Percentiles rank a stretch among this genome's conserved stretches.
These are phyloP conservation scores for Rhododendron williamsianum DNA, from an alignment of 148 eudicot genomes.

Conservation along the genomic window DNA sequence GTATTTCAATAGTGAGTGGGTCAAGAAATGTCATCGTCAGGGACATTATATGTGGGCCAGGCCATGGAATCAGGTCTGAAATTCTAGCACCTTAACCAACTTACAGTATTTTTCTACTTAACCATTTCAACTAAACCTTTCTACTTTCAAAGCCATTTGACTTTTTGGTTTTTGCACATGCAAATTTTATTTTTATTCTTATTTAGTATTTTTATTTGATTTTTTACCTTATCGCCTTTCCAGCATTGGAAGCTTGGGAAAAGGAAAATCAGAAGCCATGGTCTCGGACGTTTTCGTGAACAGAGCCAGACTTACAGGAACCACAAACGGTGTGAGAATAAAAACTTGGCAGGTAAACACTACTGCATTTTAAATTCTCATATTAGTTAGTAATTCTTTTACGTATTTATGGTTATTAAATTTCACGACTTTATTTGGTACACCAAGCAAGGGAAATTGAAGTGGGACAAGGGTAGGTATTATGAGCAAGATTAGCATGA, in stretches of 20 bases:
- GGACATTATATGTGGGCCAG: conserved; percentile 76
- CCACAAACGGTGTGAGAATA: conserved; percentile 79
- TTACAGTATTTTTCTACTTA: not conserved
- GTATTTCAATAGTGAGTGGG: conserved; percentile 82
- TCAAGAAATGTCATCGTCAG: conserved; percentile 44
- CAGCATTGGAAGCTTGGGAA: conserved; percentile 95
- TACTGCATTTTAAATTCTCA: not conserved
- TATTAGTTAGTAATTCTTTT: not conserved
- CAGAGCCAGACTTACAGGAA: conserved; percentile 51
- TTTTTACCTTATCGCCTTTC: not conserved
- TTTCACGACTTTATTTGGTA: not conserved
- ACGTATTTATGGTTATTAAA: not conserved
- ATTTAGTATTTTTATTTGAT: not conserved
- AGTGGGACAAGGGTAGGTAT: not conserved
- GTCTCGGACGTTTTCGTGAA: conserved; percentile 69
- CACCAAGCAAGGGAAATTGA: not conserved
- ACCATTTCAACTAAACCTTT: conserved; percentile 11
- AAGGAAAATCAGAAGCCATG: conserved; percentile 31
- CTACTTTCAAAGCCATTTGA: not conserved
- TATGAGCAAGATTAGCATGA: not conserved
- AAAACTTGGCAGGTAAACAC: conserved; percentile 93
- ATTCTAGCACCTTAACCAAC: conserved; percentile 10
- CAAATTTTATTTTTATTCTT: not conserved
- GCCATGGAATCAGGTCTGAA: conserved; percentile 92
- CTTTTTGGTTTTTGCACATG: not conserved